A percentile compares a stretch with the other conserved stretches of the same genome.
Evolutionary conservation across 192 early-diverging fungal genomes (phyloP).

Genomic region (Coemansia nantahalensis): DNA sequence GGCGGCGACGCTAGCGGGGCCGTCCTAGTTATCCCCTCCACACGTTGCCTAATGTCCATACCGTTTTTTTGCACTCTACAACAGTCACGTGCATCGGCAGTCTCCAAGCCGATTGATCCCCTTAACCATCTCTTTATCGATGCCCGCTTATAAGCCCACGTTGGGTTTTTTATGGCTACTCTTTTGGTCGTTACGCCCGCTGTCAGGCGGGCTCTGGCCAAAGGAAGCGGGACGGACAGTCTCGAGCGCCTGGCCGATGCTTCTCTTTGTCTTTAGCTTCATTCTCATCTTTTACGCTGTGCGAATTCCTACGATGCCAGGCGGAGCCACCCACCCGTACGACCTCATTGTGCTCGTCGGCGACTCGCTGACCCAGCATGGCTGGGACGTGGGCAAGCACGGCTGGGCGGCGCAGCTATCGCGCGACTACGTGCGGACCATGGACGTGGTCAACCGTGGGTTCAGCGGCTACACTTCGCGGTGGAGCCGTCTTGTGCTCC

Average conservation of each 20-base stretch:
- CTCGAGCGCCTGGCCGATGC: too few relatives aligned
- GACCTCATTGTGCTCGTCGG: slow-evolving; percentile 24
- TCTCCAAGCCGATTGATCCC: too few relatives aligned
- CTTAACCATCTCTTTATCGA: too few relatives aligned
- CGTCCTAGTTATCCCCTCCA: background rate
- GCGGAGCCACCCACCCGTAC: background rate
- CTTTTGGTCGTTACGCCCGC: too few relatives aligned
- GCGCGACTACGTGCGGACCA: slow-evolving; percentile 15
- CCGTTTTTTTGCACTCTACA: too few relatives aligned
- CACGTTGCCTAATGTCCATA: too few relatives aligned
- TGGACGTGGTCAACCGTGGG: slow-evolving; percentile 40
- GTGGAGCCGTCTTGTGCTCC: slow-evolving; percentile 8
- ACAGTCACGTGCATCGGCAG: too few relatives aligned
- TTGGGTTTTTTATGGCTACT: too few relatives aligned
- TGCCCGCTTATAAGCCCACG: too few relatives aligned
- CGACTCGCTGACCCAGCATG: slow-evolving; percentile 47
- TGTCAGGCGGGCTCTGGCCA: too few relatives aligned
- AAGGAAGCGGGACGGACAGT: too few relatives aligned
- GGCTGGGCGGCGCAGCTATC: slow-evolving; percentile 47
- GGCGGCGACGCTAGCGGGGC: slow-evolving; percentile 11
- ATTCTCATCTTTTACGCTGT: background rate
- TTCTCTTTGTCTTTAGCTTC: too few relatives aligned
- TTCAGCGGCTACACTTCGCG: slow-evolving; percentile 39
- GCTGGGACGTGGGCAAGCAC: slow-evolving; percentile 31
- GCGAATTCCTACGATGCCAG: background rate